phyloP scores from a whole-genome alignment of 805 yeast genomes.

The Torulaspora microellipsoides region DNA sequence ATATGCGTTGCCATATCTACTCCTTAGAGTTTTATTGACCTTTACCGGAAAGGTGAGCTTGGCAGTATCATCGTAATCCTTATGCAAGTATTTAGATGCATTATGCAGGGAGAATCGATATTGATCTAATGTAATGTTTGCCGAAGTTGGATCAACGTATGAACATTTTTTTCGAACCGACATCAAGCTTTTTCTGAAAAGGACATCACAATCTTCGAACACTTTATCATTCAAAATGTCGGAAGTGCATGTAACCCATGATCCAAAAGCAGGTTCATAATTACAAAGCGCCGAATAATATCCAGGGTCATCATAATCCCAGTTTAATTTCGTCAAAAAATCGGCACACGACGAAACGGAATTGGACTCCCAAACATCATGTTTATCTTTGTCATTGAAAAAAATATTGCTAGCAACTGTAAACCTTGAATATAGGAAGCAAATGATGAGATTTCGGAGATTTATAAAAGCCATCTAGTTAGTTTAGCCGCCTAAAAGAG shows the following conservation, averaged over 20 bases:
- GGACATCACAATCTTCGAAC: not conserved
- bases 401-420: not conserved
- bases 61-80: not conserved
- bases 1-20: conserved; percentile 13
- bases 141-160: conserved; percentile 4
- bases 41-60: conserved; percentile 13
- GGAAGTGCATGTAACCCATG: conserved; percentile 22
- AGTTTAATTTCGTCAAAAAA: conserved; percentile 13
- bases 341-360: conserved; percentile 22
- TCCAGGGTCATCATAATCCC: conserved; percentile 15
- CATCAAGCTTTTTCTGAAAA: conserved; percentile 16
- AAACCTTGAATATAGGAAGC: not conserved
- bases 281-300: conserved; percentile 20
- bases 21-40: conserved; percentile 8
- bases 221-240: conserved; percentile 13
- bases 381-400: too few species aligned
- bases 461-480: not conserved
- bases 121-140: conserved; percentile 9
- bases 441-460: not conserved
- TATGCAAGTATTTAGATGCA: conserved; percentile 11
- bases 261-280: conserved; percentile 23
- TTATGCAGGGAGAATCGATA: conserved; percentile 16
- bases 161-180: conserved; percentile 11
- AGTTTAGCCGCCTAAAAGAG: too few species aligned
- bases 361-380: conserved; percentile 17